phyloP scores from a whole-genome alignment of 2,329 filamentous ascomycete species.

The Fusarium continuum region DNA sequence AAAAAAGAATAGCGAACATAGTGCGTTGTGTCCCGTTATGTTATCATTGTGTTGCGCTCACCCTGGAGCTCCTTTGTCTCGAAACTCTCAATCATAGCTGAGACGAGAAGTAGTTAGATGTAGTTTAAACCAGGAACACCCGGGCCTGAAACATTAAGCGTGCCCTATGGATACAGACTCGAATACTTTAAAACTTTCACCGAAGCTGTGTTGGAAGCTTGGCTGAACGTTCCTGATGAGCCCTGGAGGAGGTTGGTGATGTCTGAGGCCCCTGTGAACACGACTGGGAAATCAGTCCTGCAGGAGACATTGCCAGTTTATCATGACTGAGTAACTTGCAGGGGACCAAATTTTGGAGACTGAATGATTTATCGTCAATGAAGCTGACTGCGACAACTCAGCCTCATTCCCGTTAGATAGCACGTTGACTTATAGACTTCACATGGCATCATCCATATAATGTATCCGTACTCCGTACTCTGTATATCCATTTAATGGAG shows the following conservation, averaged over 20 bases:
- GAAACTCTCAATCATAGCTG: neutral
- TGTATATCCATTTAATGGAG: no score
- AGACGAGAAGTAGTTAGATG: neutral
- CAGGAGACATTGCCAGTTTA: neutral
- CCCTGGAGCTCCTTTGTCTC: neutral
- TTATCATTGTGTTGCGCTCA: neutral
- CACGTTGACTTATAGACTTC: neutral
- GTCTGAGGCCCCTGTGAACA: constrained; percentile 11
- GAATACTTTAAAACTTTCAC: neutral
- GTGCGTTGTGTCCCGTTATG: no score
- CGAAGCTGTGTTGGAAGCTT: neutral
- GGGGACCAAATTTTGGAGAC: neutral
- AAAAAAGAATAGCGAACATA: no score
- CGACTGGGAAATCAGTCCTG: neutral
- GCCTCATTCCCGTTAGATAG: neutral
- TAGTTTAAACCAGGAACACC: neutral
- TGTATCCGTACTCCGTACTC: no score
- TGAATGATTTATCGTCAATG: neutral
- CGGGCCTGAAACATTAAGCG: neutral
- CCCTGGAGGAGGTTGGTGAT: constrained; percentile 20
- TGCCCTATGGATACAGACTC: neutral
- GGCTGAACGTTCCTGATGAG: neutral
- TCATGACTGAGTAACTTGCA: neutral
- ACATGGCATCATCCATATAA: neutral
- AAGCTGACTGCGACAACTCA: neutral